phyloP scores from a whole-genome alignment of 495 filamentous ascomycete genomes.

The Aspergillus steynii region DNA sequence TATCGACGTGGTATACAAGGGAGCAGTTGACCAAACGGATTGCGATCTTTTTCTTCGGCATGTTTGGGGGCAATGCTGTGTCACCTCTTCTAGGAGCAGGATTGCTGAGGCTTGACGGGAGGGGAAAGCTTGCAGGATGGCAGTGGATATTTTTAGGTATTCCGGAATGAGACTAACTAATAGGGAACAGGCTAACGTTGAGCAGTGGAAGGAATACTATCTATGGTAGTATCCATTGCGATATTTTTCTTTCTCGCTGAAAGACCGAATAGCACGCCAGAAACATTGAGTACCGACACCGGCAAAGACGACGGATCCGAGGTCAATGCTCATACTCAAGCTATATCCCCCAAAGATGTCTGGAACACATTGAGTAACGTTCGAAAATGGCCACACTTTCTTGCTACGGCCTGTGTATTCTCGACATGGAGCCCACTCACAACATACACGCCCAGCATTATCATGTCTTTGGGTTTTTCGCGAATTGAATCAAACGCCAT shows the following conservation, averaged over 20 bases:
- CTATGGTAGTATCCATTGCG: slow-evolving; percentile 23
- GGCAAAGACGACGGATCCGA: slow-evolving; percentile 12
- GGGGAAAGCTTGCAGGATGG: slow-evolving; percentile 52
- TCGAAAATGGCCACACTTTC: slow-evolving; percentile 36
- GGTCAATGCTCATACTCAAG: neutral
- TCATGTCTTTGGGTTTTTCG: slow-evolving; percentile 35
- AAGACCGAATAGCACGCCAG: neutral
- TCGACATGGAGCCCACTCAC: slow-evolving; percentile 37
- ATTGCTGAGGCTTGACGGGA: slow-evolving; percentile 48
- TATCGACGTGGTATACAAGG: slow-evolving; percentile 58
- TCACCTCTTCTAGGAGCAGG: slow-evolving; percentile 48
- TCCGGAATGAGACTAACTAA: neutral
- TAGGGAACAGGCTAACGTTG: slow-evolving; percentile 6
- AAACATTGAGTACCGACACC: slow-evolving; percentile 13
- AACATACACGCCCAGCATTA: slow-evolving; percentile 40
- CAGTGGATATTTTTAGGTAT: slow-evolving; percentile 55
- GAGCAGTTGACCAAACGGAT: slow-evolving; percentile 51
- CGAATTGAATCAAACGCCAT: slow-evolving; percentile 35
- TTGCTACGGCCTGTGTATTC: slow-evolving; percentile 36
- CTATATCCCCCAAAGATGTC: slow-evolving; percentile 11
- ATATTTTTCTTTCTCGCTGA: neutral
- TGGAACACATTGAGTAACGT: slow-evolving; percentile 25
- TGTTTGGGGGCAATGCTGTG: slow-evolving; percentile 47
- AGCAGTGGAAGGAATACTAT: slow-evolving; percentile 49
- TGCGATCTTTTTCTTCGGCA: slow-evolving; percentile 54